A percentile compares a stretch with the other conserved stretches of the same genome.
These are phyloP conservation scores for Coemansia sp. DNA, from an alignment of 192 early-diverging fungal species.

Conservation along the genomic window DNA sequence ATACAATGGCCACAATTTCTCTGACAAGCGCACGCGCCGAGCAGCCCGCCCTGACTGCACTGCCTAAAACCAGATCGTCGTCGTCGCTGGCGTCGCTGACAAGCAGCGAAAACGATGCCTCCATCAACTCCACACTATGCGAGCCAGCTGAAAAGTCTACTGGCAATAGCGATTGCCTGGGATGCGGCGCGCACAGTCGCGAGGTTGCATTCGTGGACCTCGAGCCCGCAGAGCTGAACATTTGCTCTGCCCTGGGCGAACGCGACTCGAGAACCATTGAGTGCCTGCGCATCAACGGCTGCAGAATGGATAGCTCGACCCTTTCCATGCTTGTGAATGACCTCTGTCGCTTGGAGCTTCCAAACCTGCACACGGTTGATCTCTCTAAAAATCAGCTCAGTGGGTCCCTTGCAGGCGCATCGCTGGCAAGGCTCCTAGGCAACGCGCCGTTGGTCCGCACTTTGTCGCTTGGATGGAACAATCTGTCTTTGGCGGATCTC, in stretches of 20 bases:
- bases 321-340: slow-evolving; percentile 32
- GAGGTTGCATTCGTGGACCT: slow-evolving; percentile 40
- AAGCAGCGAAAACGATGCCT: slow-evolving; percentile 13
- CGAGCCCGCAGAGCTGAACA: slow-evolving; percentile 29
- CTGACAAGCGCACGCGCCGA: neutral
- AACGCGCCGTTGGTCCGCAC: slow-evolving; percentile 23
- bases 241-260: slow-evolving; percentile 30
- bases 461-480: slow-evolving; percentile 51
- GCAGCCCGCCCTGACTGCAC: neutral
- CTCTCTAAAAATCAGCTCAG: slow-evolving; percentile 46
- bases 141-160: slow-evolving; percentile 6
- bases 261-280: slow-evolving; percentile 42
- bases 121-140: slow-evolving; percentile 32
- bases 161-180: slow-evolving; percentile 3
- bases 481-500: slow-evolving; percentile 34
- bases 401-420: slow-evolving; percentile 24
- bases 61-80: slow-evolving; percentile 24
- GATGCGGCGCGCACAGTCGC: slow-evolving; percentile 23
- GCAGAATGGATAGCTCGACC: slow-evolving; percentile 34
- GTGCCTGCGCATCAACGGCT: slow-evolving; percentile 50
- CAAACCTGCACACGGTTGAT: slow-evolving; percentile 35
- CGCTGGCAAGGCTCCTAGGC: slow-evolving; percentile 31
- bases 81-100: slow-evolving; percentile 19
- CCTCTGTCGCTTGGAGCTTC: slow-evolving; percentile 28
- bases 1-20: neutral